These are phyloP conservation scores for Pichia sp. DNA, from an alignment of 1,139 yeast genomes.

Conservation along the genomic window DNA sequence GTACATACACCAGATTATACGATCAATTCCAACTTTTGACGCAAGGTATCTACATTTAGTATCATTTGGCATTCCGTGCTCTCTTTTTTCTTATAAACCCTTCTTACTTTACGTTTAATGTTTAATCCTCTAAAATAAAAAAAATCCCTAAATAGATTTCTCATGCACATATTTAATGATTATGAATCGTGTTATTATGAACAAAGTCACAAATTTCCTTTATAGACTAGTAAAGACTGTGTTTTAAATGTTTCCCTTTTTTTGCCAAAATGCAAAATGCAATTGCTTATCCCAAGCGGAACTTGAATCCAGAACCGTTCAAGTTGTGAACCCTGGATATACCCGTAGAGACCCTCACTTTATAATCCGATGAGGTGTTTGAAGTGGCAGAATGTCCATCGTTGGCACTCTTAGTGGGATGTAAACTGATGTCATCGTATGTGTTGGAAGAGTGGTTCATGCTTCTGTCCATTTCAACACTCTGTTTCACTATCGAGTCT, in stretches of 20 bases:
- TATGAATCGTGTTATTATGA: too few relatives aligned
- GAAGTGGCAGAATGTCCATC: neutral
- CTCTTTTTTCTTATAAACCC: too few relatives aligned
- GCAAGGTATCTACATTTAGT: slow-evolving; percentile 78
- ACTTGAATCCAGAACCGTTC: slow-evolving; percentile 35
- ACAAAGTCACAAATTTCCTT: too few relatives aligned
- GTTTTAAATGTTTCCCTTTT: too few relatives aligned
- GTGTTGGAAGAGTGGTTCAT: slow-evolving; percentile 1
- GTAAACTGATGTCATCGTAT: slow-evolving; percentile 5
- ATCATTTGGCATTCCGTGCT: too few relatives aligned
- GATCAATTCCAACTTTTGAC: slow-evolving; percentile 94
- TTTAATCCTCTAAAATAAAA: too few relatives aligned
- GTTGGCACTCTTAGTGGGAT: neutral
- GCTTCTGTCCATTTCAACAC: slow-evolving; percentile 4
- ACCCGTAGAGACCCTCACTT: slow-evolving; percentile 44
- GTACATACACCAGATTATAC: slow-evolving; percentile 84
- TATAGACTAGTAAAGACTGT: too few relatives aligned
- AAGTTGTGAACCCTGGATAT: slow-evolving; percentile 44
- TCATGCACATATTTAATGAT: too few relatives aligned
- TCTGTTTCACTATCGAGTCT: neutral
- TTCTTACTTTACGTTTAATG: too few relatives aligned
- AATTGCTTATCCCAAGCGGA: neutral
- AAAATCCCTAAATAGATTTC: too few relatives aligned
- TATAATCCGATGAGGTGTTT: slow-evolving; percentile 20
- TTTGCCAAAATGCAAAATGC: too few relatives aligned